Percentiles rank a stretch among this genome's conserved stretches.
These are phyloP conservation scores for Cladosporium sp. DNA, from an alignment of 2,329 filamentous ascomycete genomes.

Conservation along the genomic window DNA sequence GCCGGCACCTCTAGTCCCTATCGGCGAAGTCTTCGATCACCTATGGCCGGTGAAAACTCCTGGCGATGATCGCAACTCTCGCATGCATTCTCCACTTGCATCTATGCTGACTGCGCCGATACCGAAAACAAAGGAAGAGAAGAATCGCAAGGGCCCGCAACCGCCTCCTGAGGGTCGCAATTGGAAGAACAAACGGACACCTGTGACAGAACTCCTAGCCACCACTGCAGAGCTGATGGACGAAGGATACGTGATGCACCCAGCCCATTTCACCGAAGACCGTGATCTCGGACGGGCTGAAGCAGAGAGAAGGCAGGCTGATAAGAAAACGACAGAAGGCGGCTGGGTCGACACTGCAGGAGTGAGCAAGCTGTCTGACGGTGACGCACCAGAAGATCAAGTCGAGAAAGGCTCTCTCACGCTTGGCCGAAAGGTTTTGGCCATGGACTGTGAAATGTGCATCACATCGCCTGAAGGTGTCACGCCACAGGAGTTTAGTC, in stretches of 20 bases:
- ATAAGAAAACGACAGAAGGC: conserved; percentile 44
- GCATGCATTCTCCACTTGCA: conserved; percentile 79
- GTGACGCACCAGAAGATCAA: conserved; percentile 59
- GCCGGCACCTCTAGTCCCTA: conserved; percentile 46
- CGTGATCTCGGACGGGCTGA: conserved; percentile 51
- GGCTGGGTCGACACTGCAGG: conserved; percentile 76
- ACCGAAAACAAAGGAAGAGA: conserved; percentile 62
- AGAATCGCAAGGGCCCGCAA: conserved; percentile 53
- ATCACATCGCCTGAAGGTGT: conserved; percentile 55
- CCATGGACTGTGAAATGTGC: conserved; percentile 97
- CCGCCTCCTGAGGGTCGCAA: conserved; percentile 57
- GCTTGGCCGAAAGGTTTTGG: conserved; percentile 69
- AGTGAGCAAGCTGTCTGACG: conserved; percentile 61
- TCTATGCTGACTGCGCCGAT: conserved; percentile 73
- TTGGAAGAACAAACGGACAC: conserved; percentile 69
- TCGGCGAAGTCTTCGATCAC: conserved; percentile 77
- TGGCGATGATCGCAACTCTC: conserved; percentile 73
- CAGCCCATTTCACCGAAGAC: conserved; percentile 58
- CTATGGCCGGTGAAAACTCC: conserved; percentile 85
- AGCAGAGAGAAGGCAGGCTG: conserved; percentile 43
- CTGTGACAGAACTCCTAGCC: conserved; percentile 73
- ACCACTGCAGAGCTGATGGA: conserved; percentile 68
- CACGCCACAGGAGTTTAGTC: conserved; percentile 63
- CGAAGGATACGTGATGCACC: conserved; percentile 80
- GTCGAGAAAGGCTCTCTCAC: conserved; percentile 78